Evolutionary conservation across 352 stramenopile species (phyloP).

Genomic region (Phytophthora kernoviae): DNA sequence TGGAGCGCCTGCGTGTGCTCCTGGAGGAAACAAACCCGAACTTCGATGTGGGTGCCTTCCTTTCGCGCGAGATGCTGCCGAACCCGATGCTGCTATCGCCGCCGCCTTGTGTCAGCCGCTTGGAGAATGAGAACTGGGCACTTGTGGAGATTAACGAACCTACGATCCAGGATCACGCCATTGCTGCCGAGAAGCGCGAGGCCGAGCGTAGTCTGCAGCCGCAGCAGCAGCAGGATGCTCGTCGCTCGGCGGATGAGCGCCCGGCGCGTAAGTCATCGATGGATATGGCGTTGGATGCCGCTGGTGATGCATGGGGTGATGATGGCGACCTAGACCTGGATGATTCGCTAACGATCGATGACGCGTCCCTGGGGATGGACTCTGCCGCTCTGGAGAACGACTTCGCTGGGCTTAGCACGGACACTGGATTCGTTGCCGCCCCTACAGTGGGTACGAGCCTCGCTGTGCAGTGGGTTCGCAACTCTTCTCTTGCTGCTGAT

Average conservation of each 20-base stretch:
- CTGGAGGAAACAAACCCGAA: conserved; percentile 91
- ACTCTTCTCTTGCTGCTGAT: conserved; percentile 97
- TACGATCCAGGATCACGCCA: conserved; percentile 83
- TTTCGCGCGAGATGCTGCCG: conserved; percentile 63
- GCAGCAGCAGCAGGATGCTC: conserved; percentile 38
- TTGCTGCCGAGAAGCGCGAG: conserved; percentile 82
- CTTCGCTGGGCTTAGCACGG: conserved; percentile 44
- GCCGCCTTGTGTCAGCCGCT: conserved; percentile 91
- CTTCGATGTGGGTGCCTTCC: conserved; percentile 71
- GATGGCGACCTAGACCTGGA: conserved; percentile 90
- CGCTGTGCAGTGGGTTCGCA: conserved; percentile 93
- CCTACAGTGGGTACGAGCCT: conserved; percentile 90
- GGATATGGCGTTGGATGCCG: conserved; percentile 75
- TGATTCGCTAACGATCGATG: conserved; percentile 67
- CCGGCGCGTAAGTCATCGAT: conserved; percentile 65
- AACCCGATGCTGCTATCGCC: conserved; percentile 92
- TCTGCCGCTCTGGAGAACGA: conserved; percentile 57
- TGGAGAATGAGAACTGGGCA: conserved; percentile 97
- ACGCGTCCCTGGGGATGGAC: conserved; percentile 46
- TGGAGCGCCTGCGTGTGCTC: conserved; percentile 91
- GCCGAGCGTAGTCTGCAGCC: conserved; percentile 71
- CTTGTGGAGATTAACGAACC: conserved; percentile 95
- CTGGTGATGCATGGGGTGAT: conserved; percentile 77
- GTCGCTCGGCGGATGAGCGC: conserved; percentile 48
- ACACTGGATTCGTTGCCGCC: conserved; percentile 88